Evolutionary conservation across 495 filamentous ascomycete species (phyloP).

Genomic region (Sordaria brevicollis): DNA sequence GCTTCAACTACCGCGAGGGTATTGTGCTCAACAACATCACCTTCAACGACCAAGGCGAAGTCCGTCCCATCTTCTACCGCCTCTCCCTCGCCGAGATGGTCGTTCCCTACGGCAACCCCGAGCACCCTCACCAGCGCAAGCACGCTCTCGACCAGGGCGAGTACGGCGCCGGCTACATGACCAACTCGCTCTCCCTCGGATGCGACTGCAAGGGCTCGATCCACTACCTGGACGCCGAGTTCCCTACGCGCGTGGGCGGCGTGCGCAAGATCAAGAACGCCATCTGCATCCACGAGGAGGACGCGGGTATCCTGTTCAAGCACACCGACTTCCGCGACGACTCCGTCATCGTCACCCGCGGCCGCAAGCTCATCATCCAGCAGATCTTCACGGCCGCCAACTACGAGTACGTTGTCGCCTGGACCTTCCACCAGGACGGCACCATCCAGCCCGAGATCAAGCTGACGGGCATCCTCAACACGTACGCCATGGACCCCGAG

Average conservation of each 20-base stretch:
- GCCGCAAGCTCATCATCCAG: constrained; percentile 77
- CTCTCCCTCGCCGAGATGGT: constrained; percentile 96
- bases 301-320: constrained; percentile 89
- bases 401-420: constrained; percentile 92
- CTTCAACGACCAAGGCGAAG: constrained; percentile 76
- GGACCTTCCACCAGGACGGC: constrained; percentile 90
- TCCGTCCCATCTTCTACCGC: constrained; percentile 77
- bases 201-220: constrained; percentile 96
- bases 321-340: constrained; percentile 94
- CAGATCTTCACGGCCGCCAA: constrained; percentile 96
- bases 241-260: constrained; percentile 71
- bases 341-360: constrained; percentile 75
- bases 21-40: constrained; percentile 87
- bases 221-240: constrained; percentile 77
- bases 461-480: constrained; percentile 91
- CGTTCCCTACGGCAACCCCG: constrained; percentile 89
- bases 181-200: constrained; percentile 77
- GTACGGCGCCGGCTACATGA: constrained; percentile 93
- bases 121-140: constrained; percentile 85
- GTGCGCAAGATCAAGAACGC: constrained; percentile 82
- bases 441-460: constrained; percentile 93
- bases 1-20: constrained; percentile 94
- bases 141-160: constrained; percentile 93
- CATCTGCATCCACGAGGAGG: constrained; percentile 96
- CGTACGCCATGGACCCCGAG: constrained; percentile 72